phyloP scores from a whole-genome alignment of 345 rosid genomes.

The Camelina sativa region DNA sequence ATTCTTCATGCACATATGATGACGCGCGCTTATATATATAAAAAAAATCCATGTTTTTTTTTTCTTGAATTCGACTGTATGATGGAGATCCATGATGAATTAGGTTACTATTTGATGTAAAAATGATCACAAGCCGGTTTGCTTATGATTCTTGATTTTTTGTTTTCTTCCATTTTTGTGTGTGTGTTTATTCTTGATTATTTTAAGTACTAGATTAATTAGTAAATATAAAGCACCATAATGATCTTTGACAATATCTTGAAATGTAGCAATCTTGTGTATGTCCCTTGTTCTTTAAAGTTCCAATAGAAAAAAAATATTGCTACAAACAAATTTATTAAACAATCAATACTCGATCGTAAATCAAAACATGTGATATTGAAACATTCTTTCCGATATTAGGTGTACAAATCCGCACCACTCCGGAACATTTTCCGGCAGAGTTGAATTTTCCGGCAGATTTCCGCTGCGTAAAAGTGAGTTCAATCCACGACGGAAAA shows the following conservation, averaged over 20 bases:
- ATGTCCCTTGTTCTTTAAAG: neutral
- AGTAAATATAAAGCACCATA: conserved; percentile 2
- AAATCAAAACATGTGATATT: neutral
- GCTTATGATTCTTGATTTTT: conserved; percentile 5
- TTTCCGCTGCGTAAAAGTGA: conserved; percentile 60
- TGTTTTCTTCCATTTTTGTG: neutral
- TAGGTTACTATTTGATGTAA: neutral
- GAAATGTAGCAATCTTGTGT: conserved; percentile 4
- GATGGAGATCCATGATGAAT: neutral
- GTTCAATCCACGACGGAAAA: conserved; percentile 47
- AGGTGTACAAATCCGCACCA: conserved; percentile 52
- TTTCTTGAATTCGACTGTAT: neutral
- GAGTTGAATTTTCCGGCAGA: conserved; percentile 52
- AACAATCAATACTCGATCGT: neutral
- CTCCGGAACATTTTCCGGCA: conserved; percentile 51
- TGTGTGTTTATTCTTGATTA: neutral
- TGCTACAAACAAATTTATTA: neutral
- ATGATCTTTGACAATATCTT: conserved; percentile 5
- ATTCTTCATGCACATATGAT: neutral
- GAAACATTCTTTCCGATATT: conserved; percentile 15
- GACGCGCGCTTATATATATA: neutral
- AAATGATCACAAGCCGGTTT: neutral
- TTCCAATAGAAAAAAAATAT: neutral
- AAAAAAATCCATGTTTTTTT: no score
- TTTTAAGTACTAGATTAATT: neutral